These are phyloP conservation scores for Kandelia obovata DNA, from an alignment of 345 rosid genomes.

Conservation along the genomic window DNA sequence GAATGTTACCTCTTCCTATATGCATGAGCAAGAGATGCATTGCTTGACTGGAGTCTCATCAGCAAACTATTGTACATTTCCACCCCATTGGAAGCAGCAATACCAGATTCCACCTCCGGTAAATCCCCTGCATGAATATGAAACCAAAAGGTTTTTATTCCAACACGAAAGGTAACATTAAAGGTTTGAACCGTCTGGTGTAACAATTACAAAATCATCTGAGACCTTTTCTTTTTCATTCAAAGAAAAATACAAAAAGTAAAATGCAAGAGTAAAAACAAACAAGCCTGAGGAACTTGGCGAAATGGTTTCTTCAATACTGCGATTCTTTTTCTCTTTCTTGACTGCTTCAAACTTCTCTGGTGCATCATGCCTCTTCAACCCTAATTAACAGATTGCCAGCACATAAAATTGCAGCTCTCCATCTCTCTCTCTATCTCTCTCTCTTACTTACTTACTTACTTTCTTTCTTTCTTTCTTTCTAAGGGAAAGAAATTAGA, in stretches of 20 bases:
- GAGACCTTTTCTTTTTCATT: neutral
- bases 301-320: neutral
- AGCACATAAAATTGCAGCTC: neutral
- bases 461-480: too few species aligned
- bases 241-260: neutral
- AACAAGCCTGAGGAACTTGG: neutral
- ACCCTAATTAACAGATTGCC: neutral
- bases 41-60: conserved; percentile 43
- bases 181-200: too few species aligned
- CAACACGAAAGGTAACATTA: neutral
- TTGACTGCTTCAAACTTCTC: neutral
- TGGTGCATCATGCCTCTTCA: neutral
- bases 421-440: neutral
- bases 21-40: conserved; percentile 43
- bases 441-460: too few species aligned
- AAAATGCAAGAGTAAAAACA: neutral
- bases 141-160: conserved; percentile 5
- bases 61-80: conserved; percentile 46
- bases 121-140: conserved; percentile 26
- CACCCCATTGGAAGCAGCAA: conserved; percentile 36
- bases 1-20: conserved; percentile 49
- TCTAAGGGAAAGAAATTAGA: too few species aligned
- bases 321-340: neutral
- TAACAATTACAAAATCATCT: neutral
- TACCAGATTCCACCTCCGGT: conserved; percentile 24